These are phyloP conservation scores for Fusarium sp. DNA, from an alignment of 2,329 filamentous ascomycete species.

Conservation along the genomic window DNA sequence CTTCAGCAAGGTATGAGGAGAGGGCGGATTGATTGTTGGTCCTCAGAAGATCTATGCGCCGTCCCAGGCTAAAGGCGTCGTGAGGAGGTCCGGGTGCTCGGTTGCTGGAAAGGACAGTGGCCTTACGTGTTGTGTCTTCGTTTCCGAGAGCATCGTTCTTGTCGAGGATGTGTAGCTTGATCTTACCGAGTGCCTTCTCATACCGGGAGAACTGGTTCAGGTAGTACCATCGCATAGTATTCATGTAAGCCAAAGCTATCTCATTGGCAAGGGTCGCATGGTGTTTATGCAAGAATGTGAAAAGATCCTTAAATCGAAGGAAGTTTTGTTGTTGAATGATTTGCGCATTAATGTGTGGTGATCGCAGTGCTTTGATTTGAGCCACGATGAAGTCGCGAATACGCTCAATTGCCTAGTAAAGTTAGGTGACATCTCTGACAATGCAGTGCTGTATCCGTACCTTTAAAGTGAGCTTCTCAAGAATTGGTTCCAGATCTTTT, in stretches of 20 bases:
- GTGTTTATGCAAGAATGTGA: conserved; percentile 84
- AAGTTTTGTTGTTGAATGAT: conserved; percentile 96
- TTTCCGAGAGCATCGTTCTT: conserved; percentile 86
- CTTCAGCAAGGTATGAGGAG: conserved; percentile 90
- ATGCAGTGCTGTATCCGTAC: conserved; percentile 56
- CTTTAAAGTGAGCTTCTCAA: conserved; percentile 87
- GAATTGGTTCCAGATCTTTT: conserved; percentile 84
- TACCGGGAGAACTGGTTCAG: conserved; percentile 91
- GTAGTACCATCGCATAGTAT: conserved; percentile 99
- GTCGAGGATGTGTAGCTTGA: conserved; percentile 86
- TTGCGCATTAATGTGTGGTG: conserved; percentile 96
- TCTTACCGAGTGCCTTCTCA: conserved; percentile 82
- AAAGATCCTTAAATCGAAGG: conserved; percentile 88
- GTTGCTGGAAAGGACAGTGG: conserved; percentile 66
- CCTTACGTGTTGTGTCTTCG: conserved; percentile 78
- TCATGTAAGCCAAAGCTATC: conserved; percentile 93
- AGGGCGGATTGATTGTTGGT: conserved; percentile 80
- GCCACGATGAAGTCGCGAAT: conserved; percentile 95
- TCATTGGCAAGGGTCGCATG: conserved; percentile 88
- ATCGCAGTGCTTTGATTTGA: conserved; percentile 93
- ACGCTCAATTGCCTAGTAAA: conserved; percentile 81
- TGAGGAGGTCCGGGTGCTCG: conserved; percentile 71
- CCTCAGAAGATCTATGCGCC: conserved; percentile 85
- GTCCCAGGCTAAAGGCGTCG: conserved; percentile 90
- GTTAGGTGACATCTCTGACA: conserved; percentile 15